Evolutionary conservation across 441 rosid species (phyloP), one percentile per base, ranked within the genome.

Genomic region (Omphalea diandra): DNA sequence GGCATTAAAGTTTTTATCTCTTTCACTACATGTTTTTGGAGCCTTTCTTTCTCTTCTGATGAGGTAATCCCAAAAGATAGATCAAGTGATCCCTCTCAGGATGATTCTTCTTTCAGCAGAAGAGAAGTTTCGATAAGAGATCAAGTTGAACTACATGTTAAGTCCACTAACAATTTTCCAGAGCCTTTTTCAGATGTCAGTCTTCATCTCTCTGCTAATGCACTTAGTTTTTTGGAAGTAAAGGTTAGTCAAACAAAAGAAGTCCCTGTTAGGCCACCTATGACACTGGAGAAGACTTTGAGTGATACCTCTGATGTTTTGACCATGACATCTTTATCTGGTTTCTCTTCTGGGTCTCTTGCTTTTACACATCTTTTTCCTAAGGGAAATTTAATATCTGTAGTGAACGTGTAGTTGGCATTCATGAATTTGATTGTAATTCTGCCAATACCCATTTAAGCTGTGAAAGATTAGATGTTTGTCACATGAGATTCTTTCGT

Each of bases 371-470:
- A 64, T 76, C 77, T 90, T 61, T 81, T 85, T 81, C 90, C 89
- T 20, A 88, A 83, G 52, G 91, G 97, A 74, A 83, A 83, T 56
- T 80, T 91, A 63, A 72, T 73, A 36, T 77, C 93, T 71, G 70
- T 91, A 59, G 44, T 65, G 97, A 96, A 63, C 77, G 78, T 71
- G 94, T 92, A 68, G 73, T 86, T 58, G 78, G 81, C 49, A 66
- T 90, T 75, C 86, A 85, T 66, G 78, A 53, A 68, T 75, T 85
- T 64, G 80, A 72, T 60, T 49, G 67, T 73, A 67, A 63, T 76
- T 75, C 58, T 61, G 47, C 55, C 33, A 71, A 72, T 78, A 27
- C 44, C 58, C 50, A 57, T 74, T 63, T 52, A 68, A 71, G 67
- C 65, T 62, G 79, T 63, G 77, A 77, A 73, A 79, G 57, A 59